Conservation (phyloP, 2,329 filamentous ascomycete genomes). For the Sordariomycetes sp. region DNA sequence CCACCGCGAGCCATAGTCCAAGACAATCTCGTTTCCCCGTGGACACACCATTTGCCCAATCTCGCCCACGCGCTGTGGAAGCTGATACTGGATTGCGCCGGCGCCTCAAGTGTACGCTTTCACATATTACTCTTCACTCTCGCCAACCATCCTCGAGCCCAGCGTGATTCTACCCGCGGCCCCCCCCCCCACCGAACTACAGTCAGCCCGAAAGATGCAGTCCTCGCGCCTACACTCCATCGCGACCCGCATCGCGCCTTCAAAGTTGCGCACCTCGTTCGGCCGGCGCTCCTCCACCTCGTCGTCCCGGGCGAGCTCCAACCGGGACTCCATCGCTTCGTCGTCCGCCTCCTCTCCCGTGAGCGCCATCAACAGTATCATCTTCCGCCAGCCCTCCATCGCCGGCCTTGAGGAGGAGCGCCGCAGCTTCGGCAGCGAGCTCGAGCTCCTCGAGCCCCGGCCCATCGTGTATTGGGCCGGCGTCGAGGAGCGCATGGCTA, state of each 20-base stretch:
- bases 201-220: constrained; percentile 23
- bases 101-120: background rate
- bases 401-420: constrained; percentile 45
- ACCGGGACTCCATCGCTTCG: constrained; percentile 26
- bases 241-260: constrained; percentile 35
- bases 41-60: background rate
- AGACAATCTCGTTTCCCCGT: constrained; percentile 1
- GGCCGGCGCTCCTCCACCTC: constrained; percentile 32
- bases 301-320: constrained; percentile 26
- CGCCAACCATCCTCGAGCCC: background rate
- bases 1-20: background rate
- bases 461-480: constrained; percentile 52
- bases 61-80: background rate
- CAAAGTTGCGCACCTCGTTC: constrained; percentile 34
- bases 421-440: constrained; percentile 34
- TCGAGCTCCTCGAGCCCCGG: constrained; percentile 45
- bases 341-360: constrained; percentile 26
- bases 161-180: background rate
- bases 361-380: constrained; percentile 43
- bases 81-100: background rate
- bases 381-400: constrained; percentile 43
- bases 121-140: background rate
- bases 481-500: constrained; percentile 44
- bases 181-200: background rate
- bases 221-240: constrained; percentile 34